These are phyloP conservation scores for Parachlorella kessleri DNA, from an alignment of 139 green algal genomes.

Conservation along the genomic window DNA sequence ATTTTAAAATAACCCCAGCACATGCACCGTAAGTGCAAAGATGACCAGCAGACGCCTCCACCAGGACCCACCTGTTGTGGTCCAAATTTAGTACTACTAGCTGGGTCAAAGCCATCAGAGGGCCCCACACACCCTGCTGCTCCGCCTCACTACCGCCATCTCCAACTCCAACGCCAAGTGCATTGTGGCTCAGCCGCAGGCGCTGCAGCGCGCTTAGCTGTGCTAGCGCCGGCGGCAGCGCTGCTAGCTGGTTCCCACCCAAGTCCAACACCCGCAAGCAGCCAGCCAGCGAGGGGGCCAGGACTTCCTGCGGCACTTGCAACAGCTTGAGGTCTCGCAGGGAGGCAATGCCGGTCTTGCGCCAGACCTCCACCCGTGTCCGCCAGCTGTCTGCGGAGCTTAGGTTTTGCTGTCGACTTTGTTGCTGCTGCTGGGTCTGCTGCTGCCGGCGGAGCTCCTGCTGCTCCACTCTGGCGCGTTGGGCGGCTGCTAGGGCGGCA, in stretches of 20 bases:
- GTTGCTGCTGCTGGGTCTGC: background rate
- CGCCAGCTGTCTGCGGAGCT: too few relatives aligned
- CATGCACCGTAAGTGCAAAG: too few relatives aligned
- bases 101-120: slow-evolving; percentile 27
- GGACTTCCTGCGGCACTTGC: slow-evolving; percentile 34
- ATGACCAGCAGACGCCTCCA: too few relatives aligned
- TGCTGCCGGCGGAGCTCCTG: slow-evolving; percentile 21
- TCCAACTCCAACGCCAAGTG: too few relatives aligned
- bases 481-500: slow-evolving; percentile 30
- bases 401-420: too few relatives aligned
- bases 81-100: slow-evolving; percentile 34
- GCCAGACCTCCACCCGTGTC: slow-evolving; percentile 48
- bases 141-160: too few relatives aligned
- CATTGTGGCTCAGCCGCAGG: slow-evolving; percentile 51
- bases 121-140: slow-evolving; percentile 34
- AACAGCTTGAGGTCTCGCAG: slow-evolving; percentile 54
- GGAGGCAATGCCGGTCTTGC: slow-evolving; percentile 59
- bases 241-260: slow-evolving; percentile 46
- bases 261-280: slow-evolving; percentile 39
- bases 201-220: slow-evolving; percentile 40
- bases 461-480: slow-evolving; percentile 29
- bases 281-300: background rate
- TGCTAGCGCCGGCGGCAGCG: slow-evolving; percentile 29
- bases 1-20: too few relatives aligned
- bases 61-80: slow-evolving; percentile 36